Percentiles rank a stretch among this genome's conserved stretches.
Conservation (phyloP, 2,329 filamentous ascomycete species). For the Pezicula carpinea region DNA sequence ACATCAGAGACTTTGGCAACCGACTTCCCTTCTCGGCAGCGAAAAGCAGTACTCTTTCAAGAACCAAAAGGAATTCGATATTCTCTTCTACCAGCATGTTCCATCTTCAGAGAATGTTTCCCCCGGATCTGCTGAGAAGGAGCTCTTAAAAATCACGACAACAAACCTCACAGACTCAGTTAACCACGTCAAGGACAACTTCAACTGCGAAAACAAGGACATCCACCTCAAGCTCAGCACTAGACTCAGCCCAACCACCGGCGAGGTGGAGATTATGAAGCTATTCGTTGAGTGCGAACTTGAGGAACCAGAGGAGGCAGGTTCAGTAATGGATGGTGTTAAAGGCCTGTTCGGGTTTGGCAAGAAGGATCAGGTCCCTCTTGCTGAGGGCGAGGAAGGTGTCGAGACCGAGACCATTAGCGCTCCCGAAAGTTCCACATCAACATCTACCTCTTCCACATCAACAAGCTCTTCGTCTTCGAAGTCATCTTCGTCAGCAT, state of each 20-base stretch:
- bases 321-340: conserved; percentile 83
- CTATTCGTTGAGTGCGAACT: conserved; percentile 83
- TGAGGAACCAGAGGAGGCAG: conserved; percentile 66
- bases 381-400: conserved; percentile 58
- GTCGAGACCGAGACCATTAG: conserved; percentile 27
- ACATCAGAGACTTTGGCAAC: conserved; percentile 78
- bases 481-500: conserved; percentile 32
- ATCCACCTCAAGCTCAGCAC: conserved; percentile 77
- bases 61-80: conserved; percentile 75
- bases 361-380: conserved; percentile 72
- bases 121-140: conserved; percentile 47
- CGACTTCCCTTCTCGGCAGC: conserved; percentile 68
- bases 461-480: conserved; percentile 37
- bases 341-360: conserved; percentile 97
- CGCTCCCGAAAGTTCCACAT: conserved; percentile 36
- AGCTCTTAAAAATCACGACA: conserved; percentile 64
- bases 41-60: conserved; percentile 83
- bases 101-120: conserved; percentile 37
- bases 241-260: conserved; percentile 66
- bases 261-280: conserved; percentile 72
- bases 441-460: conserved; percentile 36
- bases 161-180: conserved; percentile 83
- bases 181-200: conserved; percentile 70
- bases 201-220: conserved; percentile 66
- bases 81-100: conserved; percentile 74